Conservation (phyloP, 768 basidiomycete species). For the Lentinula guzmanii region DNA sequence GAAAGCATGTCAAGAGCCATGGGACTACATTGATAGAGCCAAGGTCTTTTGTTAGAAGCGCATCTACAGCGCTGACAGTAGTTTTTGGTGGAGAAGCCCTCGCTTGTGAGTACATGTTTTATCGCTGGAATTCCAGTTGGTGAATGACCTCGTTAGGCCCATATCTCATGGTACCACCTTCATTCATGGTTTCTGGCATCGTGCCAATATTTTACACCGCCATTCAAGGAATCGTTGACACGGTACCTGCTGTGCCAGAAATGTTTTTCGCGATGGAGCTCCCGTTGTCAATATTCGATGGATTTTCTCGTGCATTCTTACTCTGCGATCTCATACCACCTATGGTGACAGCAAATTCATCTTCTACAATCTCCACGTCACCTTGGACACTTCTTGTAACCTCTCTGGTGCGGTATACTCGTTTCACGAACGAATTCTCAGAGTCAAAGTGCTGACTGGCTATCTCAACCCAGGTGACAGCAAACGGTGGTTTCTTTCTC, state of each 20-base stretch:
- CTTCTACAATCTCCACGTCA: slow-evolving; percentile 47
- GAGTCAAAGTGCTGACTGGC: background rate
- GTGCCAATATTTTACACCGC: slow-evolving; percentile 56
- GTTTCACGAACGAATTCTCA: background rate
- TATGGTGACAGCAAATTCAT: slow-evolving; percentile 47
- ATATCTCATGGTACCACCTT: slow-evolving; percentile 59
- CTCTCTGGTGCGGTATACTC: slow-evolving; percentile 48
- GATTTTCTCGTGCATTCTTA: slow-evolving; percentile 71
- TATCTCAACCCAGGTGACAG: slow-evolving; percentile 41
- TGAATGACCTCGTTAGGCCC: slow-evolving; percentile 36
- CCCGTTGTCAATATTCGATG: slow-evolving; percentile 70
- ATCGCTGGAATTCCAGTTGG: background rate
- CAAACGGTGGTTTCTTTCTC: slow-evolving; percentile 81
- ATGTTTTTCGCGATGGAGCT: slow-evolving; percentile 57
- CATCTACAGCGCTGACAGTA: slow-evolving; percentile 53
- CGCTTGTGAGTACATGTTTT: slow-evolving; percentile 33
- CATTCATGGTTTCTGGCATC: slow-evolving; percentile 74
- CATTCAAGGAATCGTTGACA: slow-evolving; percentile 56
- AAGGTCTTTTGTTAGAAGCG: slow-evolving; percentile 52
- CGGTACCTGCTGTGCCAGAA: slow-evolving; percentile 50
- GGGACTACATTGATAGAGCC: slow-evolving; percentile 33
- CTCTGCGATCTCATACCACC: slow-evolving; percentile 76
- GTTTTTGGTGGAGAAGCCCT: slow-evolving; percentile 79
- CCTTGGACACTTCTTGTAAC: slow-evolving; percentile 75
- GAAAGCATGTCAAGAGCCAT: slow-evolving; percentile 37